These are phyloP conservation scores for Fraxinus albicans DNA, from an alignment of 305 asterid genomes.

Conservation along the genomic window DNA sequence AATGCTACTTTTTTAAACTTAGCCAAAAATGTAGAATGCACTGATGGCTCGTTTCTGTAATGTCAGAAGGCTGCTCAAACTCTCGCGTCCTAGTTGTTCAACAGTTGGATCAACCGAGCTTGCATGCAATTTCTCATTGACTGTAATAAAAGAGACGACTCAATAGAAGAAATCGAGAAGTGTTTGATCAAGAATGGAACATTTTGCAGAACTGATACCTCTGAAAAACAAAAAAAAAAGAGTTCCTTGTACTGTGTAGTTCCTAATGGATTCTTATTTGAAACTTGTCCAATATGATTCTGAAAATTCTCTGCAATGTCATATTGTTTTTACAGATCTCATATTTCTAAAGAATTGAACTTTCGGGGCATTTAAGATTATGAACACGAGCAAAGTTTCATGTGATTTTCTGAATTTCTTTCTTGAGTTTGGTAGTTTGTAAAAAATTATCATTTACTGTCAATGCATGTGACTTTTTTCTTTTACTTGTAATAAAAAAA, in stretches of 20 bases:
- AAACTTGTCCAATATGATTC: too few relatives aligned
- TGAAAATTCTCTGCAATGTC: background rate
- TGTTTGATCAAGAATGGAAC: background rate
- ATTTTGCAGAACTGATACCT: background rate
- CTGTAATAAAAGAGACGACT: slow-evolving; percentile 28
- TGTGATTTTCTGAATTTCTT: too few relatives aligned
- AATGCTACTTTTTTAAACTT: background rate
- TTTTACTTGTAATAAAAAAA: background rate
- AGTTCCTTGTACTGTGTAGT: too few relatives aligned
- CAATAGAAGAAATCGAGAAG: background rate
- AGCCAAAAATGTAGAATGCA: background rate
- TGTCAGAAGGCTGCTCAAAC: slow-evolving; percentile 44
- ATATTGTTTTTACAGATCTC: background rate
- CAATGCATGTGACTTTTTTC: background rate
- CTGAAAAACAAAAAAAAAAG: background rate
- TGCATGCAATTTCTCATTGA: slow-evolving; percentile 10
- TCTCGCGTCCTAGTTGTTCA: slow-evolving; percentile 26
- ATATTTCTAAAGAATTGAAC: background rate
- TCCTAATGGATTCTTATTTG: background rate
- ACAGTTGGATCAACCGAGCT: background rate
- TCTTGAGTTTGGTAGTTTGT: background rate
- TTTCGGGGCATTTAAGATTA: background rate
- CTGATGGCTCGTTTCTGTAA: slow-evolving; percentile 10
- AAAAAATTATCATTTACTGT: too few relatives aligned
- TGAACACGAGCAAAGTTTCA: too few relatives aligned